Base-by-base conservation (phyloP, 2,329 filamentous ascomycete species). In the Blastomyces gilchristii region DNA sequence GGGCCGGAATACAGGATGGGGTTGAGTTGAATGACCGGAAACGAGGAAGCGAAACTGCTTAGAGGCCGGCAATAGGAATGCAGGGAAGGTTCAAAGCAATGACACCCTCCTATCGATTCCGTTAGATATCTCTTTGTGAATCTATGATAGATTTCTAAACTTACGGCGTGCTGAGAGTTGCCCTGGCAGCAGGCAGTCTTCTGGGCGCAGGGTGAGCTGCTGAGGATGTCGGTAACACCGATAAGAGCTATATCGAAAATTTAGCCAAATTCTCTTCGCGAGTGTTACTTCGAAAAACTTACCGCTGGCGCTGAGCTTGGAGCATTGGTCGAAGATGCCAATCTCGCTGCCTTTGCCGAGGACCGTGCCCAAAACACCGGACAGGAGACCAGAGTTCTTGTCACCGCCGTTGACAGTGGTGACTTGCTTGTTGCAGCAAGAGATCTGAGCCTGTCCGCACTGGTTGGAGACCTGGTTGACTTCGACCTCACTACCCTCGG, bases 241-340 rank as follows among this genome's bases (percentile, higher is more conserved):
- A 75, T 67, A 62, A 74, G 60, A 65, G 71, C 67, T 71, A 60
- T 22, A 22, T 31, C 63, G 28, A 4, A 56, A 34, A 53, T 69
- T 69, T 59, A 65, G 64, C 31, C 39, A 58, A n/a, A 49, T 49
- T 14, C 1, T 28, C 22, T 45, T 5, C 58, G n/a, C 39, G 5
- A n/a, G 11, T 39, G 31, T 34, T 11, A 31, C 31, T n/a, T 31
- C 9, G 3, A 16, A 31, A 18, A 41, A 64, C 74, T 61, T 70
- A 76, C 74, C 56, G 62, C 69, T 64, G 60, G 75, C 41, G 52
- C 70, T 67, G 50, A 77, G 70, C 71, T 76, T 75, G 70, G 74
- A 75, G 74, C 75, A 77, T 71, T 75, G 70, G 66, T 76, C 69
- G 69, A 77, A 76, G 66, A 77, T 70, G 70, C 72, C 73, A 37